phyloP scores from a whole-genome alignment of 768 basidiomycete genomes.

The Boletus fagicola region DNA sequence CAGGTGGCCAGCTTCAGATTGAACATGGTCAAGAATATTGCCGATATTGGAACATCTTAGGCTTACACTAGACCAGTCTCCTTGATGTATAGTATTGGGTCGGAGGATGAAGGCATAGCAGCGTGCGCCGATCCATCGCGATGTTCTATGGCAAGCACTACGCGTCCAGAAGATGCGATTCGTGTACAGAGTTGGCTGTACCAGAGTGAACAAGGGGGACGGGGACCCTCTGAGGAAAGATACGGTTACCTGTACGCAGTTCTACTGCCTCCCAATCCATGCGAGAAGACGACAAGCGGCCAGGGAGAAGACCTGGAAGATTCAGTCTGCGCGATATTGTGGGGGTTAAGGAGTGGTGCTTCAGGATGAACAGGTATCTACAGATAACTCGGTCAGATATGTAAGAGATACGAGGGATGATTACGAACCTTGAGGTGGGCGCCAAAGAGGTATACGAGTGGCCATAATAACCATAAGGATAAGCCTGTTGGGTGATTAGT shows the following conservation, averaged over 20 bases:
- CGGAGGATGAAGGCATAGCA: conserved; percentile 37
- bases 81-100: conserved; percentile 49
- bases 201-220: not conserved
- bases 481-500: conserved; percentile 16
- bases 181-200: conserved; percentile 65
- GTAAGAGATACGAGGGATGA: not conserved
- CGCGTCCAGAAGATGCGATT: conserved; percentile 73
- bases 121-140: conserved; percentile 74
- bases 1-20: conserved; percentile 26
- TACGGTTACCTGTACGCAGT: conserved; percentile 60
- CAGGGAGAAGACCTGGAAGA: conserved; percentile 41
- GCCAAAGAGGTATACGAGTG: conserved; percentile 52
- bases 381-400: not conserved
- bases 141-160: conserved; percentile 83
- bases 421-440: conserved; percentile 44
- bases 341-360: conserved; percentile 48
- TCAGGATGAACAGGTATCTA: conserved; percentile 59
- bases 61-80: conserved; percentile 57
- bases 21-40: not conserved
- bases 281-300: conserved; percentile 83
- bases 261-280: conserved; percentile 74
- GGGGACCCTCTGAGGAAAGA: not conserved
- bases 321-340: not conserved
- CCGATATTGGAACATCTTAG: not conserved
- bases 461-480: conserved; percentile 36